A percentile compares a stretch with the other conserved stretches of the same genome.
These are phyloP conservation scores for Trichosanthes cucumerina DNA, from an alignment of 306 rosid genomes.

Conservation along the genomic window DNA sequence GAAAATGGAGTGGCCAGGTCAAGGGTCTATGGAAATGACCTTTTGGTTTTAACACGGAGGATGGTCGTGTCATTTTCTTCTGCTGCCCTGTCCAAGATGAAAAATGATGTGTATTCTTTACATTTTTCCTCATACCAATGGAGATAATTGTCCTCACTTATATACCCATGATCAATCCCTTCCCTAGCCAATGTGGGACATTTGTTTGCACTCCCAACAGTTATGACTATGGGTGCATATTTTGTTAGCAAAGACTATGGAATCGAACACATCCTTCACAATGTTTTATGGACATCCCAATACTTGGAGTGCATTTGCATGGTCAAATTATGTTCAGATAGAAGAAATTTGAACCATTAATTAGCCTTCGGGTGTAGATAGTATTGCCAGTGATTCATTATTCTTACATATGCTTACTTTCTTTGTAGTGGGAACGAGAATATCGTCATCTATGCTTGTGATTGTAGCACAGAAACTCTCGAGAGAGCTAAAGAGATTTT, in stretches of 20 bases:
- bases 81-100: background rate
- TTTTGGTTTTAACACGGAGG: background rate
- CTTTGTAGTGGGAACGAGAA: constrained; percentile 54
- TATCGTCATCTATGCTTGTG: constrained; percentile 67
- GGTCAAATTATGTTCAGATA: background rate
- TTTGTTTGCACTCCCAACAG: no score
- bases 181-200: no score
- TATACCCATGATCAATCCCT: no score
- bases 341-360: background rate
- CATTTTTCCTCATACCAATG: no score
- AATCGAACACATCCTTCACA: background rate
- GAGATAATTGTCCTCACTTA: no score
- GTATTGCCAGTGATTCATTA: background rate
- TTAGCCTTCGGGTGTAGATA: background rate
- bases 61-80: background rate
- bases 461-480: constrained; percentile 65
- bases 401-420: constrained; percentile 14
- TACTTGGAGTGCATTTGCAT: background rate
- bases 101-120: background rate
- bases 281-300: background rate
- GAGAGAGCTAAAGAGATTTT: constrained; percentile 55
- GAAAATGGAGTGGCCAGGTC: background rate
- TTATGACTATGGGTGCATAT: background rate
- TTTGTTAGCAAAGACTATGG: background rate
- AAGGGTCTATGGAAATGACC: background rate